These are phyloP conservation scores for Helenozyma baotianmanensis DNA, from an alignment of 805 yeast genomes.

Conservation along the genomic window DNA sequence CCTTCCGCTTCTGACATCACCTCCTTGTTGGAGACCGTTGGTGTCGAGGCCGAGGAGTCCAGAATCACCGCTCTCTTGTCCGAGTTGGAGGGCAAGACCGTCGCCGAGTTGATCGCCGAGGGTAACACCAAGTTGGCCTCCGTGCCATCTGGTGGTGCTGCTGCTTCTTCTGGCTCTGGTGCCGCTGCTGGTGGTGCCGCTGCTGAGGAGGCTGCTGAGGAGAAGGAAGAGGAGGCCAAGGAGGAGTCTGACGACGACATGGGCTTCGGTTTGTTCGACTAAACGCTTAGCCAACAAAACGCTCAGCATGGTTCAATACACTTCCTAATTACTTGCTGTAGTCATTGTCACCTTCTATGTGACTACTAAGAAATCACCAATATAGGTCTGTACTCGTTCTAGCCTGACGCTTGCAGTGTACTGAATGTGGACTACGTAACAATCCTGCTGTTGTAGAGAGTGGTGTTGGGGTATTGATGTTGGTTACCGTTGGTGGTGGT, in stretches of 20 bases:
- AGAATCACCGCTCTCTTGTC: constrained; percentile 75
- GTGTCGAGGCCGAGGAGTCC: constrained; percentile 90
- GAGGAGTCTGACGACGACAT: constrained; percentile 72
- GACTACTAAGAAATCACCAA: too few relatives aligned
- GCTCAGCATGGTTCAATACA: neutral
- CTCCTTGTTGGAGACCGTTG: constrained; percentile 87
- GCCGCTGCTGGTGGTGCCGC: constrained; percentile 69
- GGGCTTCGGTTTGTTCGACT: constrained; percentile 99
- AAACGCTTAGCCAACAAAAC: too few relatives aligned
- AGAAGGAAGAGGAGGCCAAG: constrained; percentile 58
- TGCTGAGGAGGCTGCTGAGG: constrained; percentile 70
- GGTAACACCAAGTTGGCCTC: constrained; percentile 96
- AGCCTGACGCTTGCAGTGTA: too few relatives aligned
- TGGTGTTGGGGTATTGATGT: too few relatives aligned
- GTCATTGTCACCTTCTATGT: too few relatives aligned
- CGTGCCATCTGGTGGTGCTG: constrained; percentile 98
- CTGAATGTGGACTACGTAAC: too few relatives aligned
- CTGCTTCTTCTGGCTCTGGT: constrained; percentile 69
- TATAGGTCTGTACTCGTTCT: too few relatives aligned
- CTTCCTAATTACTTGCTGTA: neutral
- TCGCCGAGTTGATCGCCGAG: constrained; percentile 85
- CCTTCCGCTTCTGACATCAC: constrained; percentile 93
- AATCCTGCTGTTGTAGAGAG: too few relatives aligned
- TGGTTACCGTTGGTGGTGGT: too few relatives aligned
- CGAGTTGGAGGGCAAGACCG: constrained; percentile 90